These are phyloP conservation scores for Actinomucor elegans DNA, from an alignment of 371 early-diverging fungal genomes.

Conservation along the genomic window DNA sequence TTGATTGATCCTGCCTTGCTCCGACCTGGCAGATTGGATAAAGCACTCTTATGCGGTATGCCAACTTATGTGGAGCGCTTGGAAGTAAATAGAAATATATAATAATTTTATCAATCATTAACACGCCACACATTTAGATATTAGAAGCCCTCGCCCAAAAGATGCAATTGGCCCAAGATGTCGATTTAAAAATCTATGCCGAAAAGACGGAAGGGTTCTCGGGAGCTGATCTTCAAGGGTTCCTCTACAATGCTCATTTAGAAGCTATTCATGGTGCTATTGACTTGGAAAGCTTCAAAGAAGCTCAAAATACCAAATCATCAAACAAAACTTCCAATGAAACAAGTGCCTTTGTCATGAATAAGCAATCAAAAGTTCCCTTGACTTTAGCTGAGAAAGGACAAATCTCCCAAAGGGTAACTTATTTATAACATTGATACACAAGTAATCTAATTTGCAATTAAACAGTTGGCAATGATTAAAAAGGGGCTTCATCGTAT, in stretches of 20 bases:
- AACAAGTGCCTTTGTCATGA: conserved; percentile 38
- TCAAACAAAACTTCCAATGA: conserved; percentile 17
- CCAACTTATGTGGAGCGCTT: conserved; percentile 73
- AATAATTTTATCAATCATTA: too few species aligned
- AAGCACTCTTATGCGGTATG: conserved; percentile 86
- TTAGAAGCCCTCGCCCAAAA: conserved; percentile 64
- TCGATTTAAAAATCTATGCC: conserved; percentile 64
- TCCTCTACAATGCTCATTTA: conserved; percentile 90
- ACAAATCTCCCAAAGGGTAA: conserved; percentile 60
- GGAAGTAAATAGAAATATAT: conserved; percentile 41
- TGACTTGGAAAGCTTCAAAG: conserved; percentile 48
- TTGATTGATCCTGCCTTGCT: conserved; percentile 97
- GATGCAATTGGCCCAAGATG: conserved; percentile 59
- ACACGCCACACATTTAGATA: too few species aligned
- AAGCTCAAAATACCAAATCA: conserved; percentile 35
- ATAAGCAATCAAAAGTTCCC: conserved; percentile 36
- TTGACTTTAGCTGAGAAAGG: conserved; percentile 65
- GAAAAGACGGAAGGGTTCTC: conserved; percentile 74
- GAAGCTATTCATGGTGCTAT: conserved; percentile 82
- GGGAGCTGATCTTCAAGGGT: conserved; percentile 94
- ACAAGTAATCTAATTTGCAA: too few species aligned
- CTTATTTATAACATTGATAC: too few species aligned
- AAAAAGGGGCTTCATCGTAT: conserved; percentile 43
- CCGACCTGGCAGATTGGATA: conserved; percentile 98
- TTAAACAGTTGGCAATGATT: conserved; percentile 51